Base-by-base conservation (phyloP, 805 yeast species). In the Saccharomyces jurei region DNA sequence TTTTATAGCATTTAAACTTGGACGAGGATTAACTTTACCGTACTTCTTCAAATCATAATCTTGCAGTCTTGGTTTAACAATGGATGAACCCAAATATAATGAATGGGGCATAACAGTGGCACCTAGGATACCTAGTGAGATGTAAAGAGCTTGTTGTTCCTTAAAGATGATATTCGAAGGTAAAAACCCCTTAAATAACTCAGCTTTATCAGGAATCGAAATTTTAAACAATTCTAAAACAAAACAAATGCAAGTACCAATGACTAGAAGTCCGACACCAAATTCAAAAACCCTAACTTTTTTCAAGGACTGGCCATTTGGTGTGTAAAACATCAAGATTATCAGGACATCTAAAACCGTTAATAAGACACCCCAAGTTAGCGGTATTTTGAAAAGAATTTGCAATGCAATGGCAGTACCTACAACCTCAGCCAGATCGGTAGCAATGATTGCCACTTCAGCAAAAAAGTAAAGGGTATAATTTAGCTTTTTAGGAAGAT, bases 31-130 rank as follows among this genome's bases (percentile, higher is more conserved):
- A 8, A 73, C 70, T 36, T 71, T 68, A 29, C 74, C 76, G 30
- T 84, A 83, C 58, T 81, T 74, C 55, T 78, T 76, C 2, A 77
- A 61, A 67, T 90, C 97, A 62, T 75, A 89, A 29, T 88, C 96
- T 60, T 78, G 77, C 48, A 90, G 74, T 59, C 97, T 78, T 26
- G 96, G 87, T 67, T 89, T 95, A 6, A 89, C 97, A 50, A 90
- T 74, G 5, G 94, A 92, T 0, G 94, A 86, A 1, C 96, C 96
- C 54, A 90, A 73, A 63, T 86, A 89, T 50, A 90, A 73, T 1
- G 91, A 84, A 65, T 90, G 96, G 1, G 97, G 97, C 97, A 90
- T 90, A 26, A 90, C 96, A 0, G 96, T 90, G 10, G 97, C 96
- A 26, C 97, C 97, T 52, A 89, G 75, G 50, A 90, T 87, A 27